Evolutionary conservation across 1,139 yeast species (phyloP).

Genomic region (Yamadazyma sp.): DNA sequence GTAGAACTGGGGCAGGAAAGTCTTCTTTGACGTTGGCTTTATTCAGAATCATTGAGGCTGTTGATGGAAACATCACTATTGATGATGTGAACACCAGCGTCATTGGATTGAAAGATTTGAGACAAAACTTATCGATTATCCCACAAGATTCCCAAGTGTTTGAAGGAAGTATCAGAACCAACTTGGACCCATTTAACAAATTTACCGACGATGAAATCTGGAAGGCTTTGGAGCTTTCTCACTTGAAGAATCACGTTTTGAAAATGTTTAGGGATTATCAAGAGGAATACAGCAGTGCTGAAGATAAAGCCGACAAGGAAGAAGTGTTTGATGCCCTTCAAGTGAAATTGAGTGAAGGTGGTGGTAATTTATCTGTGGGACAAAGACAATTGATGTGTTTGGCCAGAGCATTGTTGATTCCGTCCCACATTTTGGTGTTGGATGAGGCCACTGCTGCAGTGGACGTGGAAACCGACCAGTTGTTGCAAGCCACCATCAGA

Average conservation of each 20-base stretch:
- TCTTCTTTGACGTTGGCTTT: conserved; percentile 87
- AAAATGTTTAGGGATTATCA: conserved; percentile 50
- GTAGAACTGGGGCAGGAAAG: conserved; percentile 97
- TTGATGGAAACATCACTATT: conserved; percentile 66
- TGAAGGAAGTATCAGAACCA: conserved; percentile 85
- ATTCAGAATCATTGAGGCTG: conserved; percentile 85
- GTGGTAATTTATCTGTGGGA: conserved; percentile 84
- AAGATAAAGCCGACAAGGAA: conserved; percentile 11
- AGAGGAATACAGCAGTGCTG: conserved; percentile 23
- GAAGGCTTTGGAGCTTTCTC: conserved; percentile 83
- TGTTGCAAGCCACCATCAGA: conserved; percentile 85
- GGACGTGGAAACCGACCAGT: conserved; percentile 90
- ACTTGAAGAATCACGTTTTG: conserved; percentile 71
- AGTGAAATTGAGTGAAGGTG: conserved; percentile 74
- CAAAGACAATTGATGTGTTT: conserved; percentile 90
- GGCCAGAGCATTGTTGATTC: conserved; percentile 82
- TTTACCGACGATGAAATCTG: conserved; percentile 78
- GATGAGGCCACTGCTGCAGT: conserved; percentile 99
- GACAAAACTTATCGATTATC: conserved; percentile 83
- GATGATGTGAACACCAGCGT: conserved; percentile 68
- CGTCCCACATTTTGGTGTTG: conserved; percentile 73
- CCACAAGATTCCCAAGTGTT: conserved; percentile 98
- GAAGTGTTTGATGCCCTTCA: conserved; percentile 42
- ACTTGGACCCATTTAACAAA: conserved; percentile 78
- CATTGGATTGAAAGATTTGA: conserved; percentile 80